These are phyloP conservation scores for Fusarium scirpi DNA, from an alignment of 2,329 filamentous ascomycete species.

Conservation along the genomic window DNA sequence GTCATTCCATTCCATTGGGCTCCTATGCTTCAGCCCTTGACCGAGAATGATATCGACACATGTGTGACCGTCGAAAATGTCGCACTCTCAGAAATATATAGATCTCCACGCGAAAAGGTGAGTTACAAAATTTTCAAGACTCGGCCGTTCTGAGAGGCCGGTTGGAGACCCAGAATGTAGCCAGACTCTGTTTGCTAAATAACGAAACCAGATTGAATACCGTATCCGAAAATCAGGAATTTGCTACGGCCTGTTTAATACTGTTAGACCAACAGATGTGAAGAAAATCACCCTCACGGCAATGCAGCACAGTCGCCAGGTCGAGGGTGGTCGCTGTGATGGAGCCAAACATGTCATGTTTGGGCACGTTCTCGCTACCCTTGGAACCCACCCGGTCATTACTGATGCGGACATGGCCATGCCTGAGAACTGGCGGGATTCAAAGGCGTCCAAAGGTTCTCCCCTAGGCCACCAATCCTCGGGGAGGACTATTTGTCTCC, in stretches of 20 bases:
- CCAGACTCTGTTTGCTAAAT: constrained; percentile 3
- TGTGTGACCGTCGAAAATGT: constrained; percentile 67
- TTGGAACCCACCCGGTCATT: constrained; percentile 71
- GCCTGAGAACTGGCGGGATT: constrained; percentile 73
- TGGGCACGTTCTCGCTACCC: constrained; percentile 82
- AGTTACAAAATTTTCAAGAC: constrained; percentile 18
- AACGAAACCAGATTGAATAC: constrained; percentile 47
- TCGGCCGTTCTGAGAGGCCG: background rate
- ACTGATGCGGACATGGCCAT: constrained; percentile 82
- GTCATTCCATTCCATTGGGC: constrained; percentile 68
- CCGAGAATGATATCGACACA: constrained; percentile 71
- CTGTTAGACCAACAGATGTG: constrained; percentile 61
- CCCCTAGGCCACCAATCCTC: constrained; percentile 76
- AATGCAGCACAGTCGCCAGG: constrained; percentile 60
- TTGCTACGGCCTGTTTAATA: constrained; percentile 83
- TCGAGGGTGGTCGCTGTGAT: constrained; percentile 62
- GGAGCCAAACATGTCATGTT: constrained; percentile 69
- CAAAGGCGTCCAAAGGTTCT: constrained; percentile 55
- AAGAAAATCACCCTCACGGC: constrained; percentile 66
- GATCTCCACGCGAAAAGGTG: constrained; percentile 67
- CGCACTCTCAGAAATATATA: constrained; percentile 64
- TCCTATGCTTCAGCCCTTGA: constrained; percentile 76
- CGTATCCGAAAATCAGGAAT: constrained; percentile 63
- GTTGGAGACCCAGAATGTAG: background rate
- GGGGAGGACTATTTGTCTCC: constrained; percentile 81